Conservation (phyloP, 1,284 basidiomycete species). For the Meira nashicola region DNA sequence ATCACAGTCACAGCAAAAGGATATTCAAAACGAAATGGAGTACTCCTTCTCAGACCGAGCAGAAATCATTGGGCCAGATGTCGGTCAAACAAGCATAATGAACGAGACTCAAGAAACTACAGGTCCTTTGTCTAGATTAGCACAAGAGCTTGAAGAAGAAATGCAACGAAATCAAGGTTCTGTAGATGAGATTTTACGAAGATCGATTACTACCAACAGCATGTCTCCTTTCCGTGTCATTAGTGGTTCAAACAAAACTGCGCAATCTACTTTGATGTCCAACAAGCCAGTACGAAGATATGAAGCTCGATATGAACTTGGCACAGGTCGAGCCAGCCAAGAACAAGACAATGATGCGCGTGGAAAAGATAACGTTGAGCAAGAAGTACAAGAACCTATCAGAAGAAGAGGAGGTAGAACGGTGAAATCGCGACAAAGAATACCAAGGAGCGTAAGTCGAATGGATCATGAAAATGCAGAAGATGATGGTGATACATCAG, state of each 20-base stretch:
- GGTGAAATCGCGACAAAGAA: too few relatives aligned
- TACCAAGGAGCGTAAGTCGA: too few relatives aligned
- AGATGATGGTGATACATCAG: background rate
- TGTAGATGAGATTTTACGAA: conserved; percentile 1
- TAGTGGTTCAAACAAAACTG: background rate
- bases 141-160: background rate
- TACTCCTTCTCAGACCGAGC: too few relatives aligned
- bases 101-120: too few relatives aligned
- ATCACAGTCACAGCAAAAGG: too few relatives aligned
- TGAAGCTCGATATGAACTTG: background rate
- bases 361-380: background rate
- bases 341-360: background rate
- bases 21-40: too few relatives aligned
- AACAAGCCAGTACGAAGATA: background rate
- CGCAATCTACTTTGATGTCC: background rate
- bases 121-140: conserved; percentile 1
- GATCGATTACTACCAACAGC: too few relatives aligned
- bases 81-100: too few relatives aligned
- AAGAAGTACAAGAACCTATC: background rate
- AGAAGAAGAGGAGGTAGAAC: background rate
- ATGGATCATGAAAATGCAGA: background rate
- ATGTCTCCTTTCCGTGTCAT: too few relatives aligned
- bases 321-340: background rate
- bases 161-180: conserved; percentile 5
- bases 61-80: too few relatives aligned